Conservation (phyloP, 768 basidiomycete species). For the Austroboletus eburneus region DNA sequence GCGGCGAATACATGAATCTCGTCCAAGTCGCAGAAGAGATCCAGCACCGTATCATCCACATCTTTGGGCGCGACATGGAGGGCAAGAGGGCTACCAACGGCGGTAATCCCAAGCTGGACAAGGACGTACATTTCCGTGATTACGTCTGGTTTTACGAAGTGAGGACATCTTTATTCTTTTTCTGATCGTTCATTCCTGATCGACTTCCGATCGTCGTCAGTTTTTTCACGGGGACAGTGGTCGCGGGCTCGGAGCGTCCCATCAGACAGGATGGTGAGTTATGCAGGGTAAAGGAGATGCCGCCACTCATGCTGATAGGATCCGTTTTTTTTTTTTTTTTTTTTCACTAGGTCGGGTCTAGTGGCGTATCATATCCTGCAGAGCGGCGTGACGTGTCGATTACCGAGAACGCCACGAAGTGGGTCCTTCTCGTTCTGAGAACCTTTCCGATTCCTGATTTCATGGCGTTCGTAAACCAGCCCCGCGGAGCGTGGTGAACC, state of each 20-base stretch:
- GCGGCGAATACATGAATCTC: slow-evolving; percentile 97
- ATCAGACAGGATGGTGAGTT: slow-evolving; percentile 95
- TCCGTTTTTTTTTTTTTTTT: neutral
- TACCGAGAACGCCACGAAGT: slow-evolving; percentile 95
- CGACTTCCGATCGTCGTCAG: too few species aligned
- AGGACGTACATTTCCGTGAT: slow-evolving; percentile 93
- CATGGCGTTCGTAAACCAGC: slow-evolving; percentile 42
- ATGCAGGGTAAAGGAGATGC: neutral
- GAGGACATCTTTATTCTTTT: too few species aligned
- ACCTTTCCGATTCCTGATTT: neutral
- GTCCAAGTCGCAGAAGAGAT: slow-evolving; percentile 94
- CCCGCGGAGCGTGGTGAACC: slow-evolving; percentile 78
- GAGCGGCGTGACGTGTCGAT: slow-evolving; percentile 80
- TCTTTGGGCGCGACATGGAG: slow-evolving; percentile 89
- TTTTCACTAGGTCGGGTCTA: slow-evolving; percentile 64
- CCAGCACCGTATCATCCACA: slow-evolving; percentile 98
- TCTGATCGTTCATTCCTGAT: too few species aligned
- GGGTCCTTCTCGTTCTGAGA: slow-evolving; percentile 28
- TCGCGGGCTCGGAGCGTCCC: slow-evolving; percentile 91
- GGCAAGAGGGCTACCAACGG: slow-evolving; percentile 91
- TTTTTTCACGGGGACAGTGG: slow-evolving; percentile 96
- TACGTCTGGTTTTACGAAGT: slow-evolving; percentile 97
- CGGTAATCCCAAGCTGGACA: slow-evolving; percentile 79
- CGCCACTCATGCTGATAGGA: neutral
- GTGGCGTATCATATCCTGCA: slow-evolving; percentile 91